Evolutionary conservation across 495 filamentous ascomycete species (phyloP), one percentile per base, ranked within the genome.

Genomic region (Umbilicaria muhlenbergii): DNA sequence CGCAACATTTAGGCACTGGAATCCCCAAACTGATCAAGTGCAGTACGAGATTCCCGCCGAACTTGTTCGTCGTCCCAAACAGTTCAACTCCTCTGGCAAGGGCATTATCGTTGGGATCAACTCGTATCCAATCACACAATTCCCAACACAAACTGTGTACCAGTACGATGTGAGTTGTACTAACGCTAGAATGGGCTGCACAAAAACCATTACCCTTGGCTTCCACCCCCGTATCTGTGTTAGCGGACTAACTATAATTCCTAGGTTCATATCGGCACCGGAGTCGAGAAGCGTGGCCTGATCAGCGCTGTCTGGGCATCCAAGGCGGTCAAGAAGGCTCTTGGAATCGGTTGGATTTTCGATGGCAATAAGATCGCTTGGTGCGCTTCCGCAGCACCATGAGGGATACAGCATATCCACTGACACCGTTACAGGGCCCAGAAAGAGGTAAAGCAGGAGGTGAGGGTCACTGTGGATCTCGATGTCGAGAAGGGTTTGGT

Each of bases 141-240:
- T 65, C 28, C 72, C 75, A 0, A 70, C 52, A 15, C 64, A 58
- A 5, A 63, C 66, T 0, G 68, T 94, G 37, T 78, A 74, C 44
- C 87, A 94, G 61, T 96, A 86, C 48, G 88, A 94, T 65, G 85
- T 94, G 63, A 71, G 83, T 74, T 15, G 38, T 39, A 39, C 1
- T 28, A 38, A 51, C 35, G 43, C 17, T 43, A 4, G 11, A 21
- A 21, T 40, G 11, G 33, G 5, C 21, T 33, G 34, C 28, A 15
- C 8, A 13, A 32, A 43, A 2, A 19, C 3, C 5, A 43, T 2
- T 16, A 32, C 24, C 12, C 32, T 43, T 32, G n/a, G 39, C 18
- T 3, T 21, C 7, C 33, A 42, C 18, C 2, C 28, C 41, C 17
- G 1, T 1, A 28, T 31, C n/a, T 32, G 36, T 14, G 5, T 7